Conservation (phyloP, 176 grass and related monocot genomes). For the Pharus latifolius region DNA sequence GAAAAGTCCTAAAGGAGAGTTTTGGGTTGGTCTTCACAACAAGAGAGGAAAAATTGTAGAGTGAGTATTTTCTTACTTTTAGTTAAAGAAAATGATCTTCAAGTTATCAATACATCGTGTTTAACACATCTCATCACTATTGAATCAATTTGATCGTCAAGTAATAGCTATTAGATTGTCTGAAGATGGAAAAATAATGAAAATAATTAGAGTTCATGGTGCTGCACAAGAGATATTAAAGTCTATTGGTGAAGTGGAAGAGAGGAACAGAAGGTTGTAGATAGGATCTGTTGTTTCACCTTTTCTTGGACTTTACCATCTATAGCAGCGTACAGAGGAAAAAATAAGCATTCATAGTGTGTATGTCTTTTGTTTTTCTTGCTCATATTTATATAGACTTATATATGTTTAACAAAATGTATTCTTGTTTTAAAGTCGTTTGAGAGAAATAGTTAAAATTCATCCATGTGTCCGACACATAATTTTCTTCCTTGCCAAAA, state of each 20-base stretch:
- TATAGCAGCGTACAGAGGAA: neutral
- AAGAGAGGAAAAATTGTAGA: neutral
- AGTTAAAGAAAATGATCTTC: constrained; percentile 10
- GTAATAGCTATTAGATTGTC: constrained; percentile 30
- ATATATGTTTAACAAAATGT: too few species aligned
- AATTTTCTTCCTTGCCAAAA: too few species aligned
- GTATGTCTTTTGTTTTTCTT: too few species aligned
- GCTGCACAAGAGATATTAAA: neutral
- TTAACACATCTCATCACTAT: neutral
- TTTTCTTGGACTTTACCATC: constrained; percentile 11
- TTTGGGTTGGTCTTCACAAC: constrained; percentile 23
- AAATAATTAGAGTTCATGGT: constrained; percentile 8
- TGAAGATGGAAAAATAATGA: constrained; percentile 20
- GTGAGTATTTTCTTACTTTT: constrained; percentile 25
- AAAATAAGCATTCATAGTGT: neutral
- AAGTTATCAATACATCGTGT: neutral
- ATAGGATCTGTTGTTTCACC: constrained; percentile 45
- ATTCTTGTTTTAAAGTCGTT: too few species aligned
- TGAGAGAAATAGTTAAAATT: too few species aligned
- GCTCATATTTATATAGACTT: too few species aligned
- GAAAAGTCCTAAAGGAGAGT: constrained; percentile 54
- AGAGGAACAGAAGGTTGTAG: constrained; percentile 34
- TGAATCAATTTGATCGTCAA: neutral
- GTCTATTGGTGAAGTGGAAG: constrained; percentile 33
- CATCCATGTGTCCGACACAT: too few species aligned